Base-by-base conservation (phyloP, 106 monocot genomes). In the Dendrobium nobile region DNA sequence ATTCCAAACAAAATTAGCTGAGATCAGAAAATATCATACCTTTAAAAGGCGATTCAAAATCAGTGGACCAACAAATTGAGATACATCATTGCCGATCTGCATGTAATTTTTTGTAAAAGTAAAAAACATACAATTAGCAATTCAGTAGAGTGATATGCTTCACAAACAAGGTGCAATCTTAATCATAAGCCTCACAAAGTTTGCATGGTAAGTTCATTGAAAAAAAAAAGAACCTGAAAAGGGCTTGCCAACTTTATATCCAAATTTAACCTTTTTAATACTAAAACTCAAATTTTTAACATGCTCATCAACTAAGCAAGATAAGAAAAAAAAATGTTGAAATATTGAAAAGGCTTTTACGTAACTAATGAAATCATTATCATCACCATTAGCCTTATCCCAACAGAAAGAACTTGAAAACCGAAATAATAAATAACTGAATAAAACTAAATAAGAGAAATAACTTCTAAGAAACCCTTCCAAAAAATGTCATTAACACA, bases 31-130 rank as follows among this genome's bases (percentile, higher is more conserved):
- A 40, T 1, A 77, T 80, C 84, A 82, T 84, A 95, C 97, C 85
- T 89, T 56, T 84, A 98, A 86, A n/a, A 98, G 87, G 47, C 83
- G 91, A 78, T 84, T 91, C 84, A 98, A 81, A 80, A 98, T 68
- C 28, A 91, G 22, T 27, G 97, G 97, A n/a, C 97, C 97, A 41
- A 98, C 94, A 87, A 98, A 98, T 51, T 98, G 97, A 73, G 97
- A 94, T 83, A 70, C 87, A 88, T 98, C 97, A 85, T 98, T 98
- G 54, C 97, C 97, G 81, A 98, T 88, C 97, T 98, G 56, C 79
- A 88, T 72, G 75, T 75, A 55, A 28, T 59, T 42, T 74, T 41
- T 27, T 47, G 24, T 22, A 61, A 4, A 61, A 61, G 22, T 15
- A 40, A n/a, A 73, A 58, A 82, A n/a, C 26, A 41, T 15, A 76